Conservation (phyloP, 2,329 filamentous ascomycete genomes). For the Pseudogymnoascus sp. region DNA sequence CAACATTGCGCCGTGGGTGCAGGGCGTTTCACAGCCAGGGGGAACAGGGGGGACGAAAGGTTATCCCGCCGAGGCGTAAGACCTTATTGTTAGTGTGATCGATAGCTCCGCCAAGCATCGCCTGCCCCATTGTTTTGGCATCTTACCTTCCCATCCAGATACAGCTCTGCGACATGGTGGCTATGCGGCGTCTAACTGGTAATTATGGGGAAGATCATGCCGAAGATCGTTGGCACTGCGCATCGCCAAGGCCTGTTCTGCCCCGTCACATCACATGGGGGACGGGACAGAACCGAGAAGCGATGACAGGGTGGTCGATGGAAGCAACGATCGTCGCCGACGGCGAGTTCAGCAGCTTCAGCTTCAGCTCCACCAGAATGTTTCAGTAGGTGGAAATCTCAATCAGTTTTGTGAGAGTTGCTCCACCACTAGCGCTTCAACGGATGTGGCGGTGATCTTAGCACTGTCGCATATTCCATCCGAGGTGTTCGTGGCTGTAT, state of each 20-base stretch:
- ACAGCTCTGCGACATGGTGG: background rate
- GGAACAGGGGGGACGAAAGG: background rate
- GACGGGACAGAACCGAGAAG: background rate
- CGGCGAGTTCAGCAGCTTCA: background rate
- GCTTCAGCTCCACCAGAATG: background rate
- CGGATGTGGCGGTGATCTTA: background rate
- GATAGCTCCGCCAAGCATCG: background rate
- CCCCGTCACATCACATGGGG: background rate
- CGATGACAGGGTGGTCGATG: background rate
- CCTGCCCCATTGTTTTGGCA: background rate
- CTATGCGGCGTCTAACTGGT: background rate
- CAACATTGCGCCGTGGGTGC: background rate
- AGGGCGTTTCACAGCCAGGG: background rate
- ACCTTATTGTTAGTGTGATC: background rate
- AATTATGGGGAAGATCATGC: background rate
- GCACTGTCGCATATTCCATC: background rate
- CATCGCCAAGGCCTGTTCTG: background rate
- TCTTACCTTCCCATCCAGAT: background rate
- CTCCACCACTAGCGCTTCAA: background rate
- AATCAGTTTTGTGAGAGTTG: background rate
- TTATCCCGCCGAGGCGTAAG: background rate
- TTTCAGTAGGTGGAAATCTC: background rate
- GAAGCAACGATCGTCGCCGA: background rate
- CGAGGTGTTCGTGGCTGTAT: background rate
- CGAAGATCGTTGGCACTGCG: background rate